These are phyloP conservation scores for Pilatotrama ljubarskyi DNA, from an alignment of 768 basidiomycete genomes.

Conservation along the genomic window DNA sequence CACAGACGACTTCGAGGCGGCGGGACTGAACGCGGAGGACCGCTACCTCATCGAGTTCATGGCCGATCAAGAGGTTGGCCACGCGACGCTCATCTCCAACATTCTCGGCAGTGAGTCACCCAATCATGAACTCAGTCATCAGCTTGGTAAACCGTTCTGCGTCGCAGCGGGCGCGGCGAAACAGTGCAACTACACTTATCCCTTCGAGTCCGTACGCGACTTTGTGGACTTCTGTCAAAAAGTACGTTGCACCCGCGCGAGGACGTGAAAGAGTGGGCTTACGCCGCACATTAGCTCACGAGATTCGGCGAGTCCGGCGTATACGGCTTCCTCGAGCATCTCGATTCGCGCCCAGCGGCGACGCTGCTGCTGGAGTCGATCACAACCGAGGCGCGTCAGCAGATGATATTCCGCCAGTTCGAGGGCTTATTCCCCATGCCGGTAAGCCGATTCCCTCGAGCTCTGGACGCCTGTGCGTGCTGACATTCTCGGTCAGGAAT, in stretches of 20 bases:
- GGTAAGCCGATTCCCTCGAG: conserved; percentile 24
- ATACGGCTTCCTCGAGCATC: conserved; percentile 64
- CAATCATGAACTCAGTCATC: conserved; percentile 10
- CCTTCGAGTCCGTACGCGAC: conserved; percentile 55
- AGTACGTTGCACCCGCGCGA: conserved; percentile 24
- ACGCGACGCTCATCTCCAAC: conserved; percentile 54
- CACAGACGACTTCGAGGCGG: conserved; percentile 53
- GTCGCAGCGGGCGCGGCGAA: conserved; percentile 42
- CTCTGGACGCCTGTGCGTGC: neutral
- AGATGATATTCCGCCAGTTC: conserved; percentile 65
- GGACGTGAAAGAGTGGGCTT: neutral
- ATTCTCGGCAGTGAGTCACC: conserved; percentile 43
- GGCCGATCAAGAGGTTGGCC: conserved; percentile 65
- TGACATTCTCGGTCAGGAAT: conserved; percentile 28
- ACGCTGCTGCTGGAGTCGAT: conserved; percentile 56
- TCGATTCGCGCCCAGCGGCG: conserved; percentile 56
- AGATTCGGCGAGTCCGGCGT: conserved; percentile 59
- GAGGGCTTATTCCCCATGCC: conserved; percentile 64
- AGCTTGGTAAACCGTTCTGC: neutral
- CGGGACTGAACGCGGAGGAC: conserved; percentile 54
- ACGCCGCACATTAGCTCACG: conserved; percentile 38
- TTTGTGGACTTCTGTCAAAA: conserved; percentile 63
- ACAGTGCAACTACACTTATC: conserved; percentile 58
- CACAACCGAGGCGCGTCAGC: conserved; percentile 62
- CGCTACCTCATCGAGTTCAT: conserved; percentile 59